Conservation (phyloP, 108 stramenopile species). For the Skeletonema costatum region DNA sequence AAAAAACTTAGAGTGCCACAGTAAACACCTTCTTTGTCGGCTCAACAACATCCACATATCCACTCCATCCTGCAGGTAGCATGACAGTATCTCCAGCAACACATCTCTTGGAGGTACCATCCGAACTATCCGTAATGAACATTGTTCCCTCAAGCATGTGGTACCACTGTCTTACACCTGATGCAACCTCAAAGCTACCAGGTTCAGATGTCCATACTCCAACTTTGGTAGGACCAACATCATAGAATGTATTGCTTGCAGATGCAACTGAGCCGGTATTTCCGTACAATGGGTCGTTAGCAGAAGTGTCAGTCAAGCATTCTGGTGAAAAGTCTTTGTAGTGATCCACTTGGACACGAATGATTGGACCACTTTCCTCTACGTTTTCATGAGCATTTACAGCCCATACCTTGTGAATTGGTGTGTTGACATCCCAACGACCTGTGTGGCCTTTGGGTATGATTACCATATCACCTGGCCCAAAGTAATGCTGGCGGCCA, state of each 20-base stretch:
- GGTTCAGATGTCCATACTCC: constrained; percentile 56
- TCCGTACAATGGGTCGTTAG: constrained; percentile 22
- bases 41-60: constrained; percentile 67
- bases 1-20: background rate
- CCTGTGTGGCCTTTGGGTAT: constrained; percentile 72
- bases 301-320: constrained; percentile 21
- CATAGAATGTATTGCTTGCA: constrained; percentile 48
- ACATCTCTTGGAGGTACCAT: constrained; percentile 55
- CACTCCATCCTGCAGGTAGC: constrained; percentile 63
- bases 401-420: constrained; percentile 75
- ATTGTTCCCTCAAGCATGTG: constrained; percentile 61
- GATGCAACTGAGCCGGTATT: constrained; percentile 24
- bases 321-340: constrained; percentile 46
- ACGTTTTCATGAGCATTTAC: constrained; percentile 56
- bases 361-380: constrained; percentile 44
- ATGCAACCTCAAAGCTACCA: constrained; percentile 42
- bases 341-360: constrained; percentile 52
- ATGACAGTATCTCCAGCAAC: constrained; percentile 71
- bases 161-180: constrained; percentile 19
- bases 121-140: constrained; percentile 43
- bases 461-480: constrained; percentile 76
- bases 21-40: constrained; percentile 53
- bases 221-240: constrained; percentile 61
- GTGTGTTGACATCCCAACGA: constrained; percentile 68
- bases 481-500: constrained; percentile 63